Conservation (phyloP, 495 filamentous ascomycete species). For the Lasiosphaeria miniovina region DNA sequence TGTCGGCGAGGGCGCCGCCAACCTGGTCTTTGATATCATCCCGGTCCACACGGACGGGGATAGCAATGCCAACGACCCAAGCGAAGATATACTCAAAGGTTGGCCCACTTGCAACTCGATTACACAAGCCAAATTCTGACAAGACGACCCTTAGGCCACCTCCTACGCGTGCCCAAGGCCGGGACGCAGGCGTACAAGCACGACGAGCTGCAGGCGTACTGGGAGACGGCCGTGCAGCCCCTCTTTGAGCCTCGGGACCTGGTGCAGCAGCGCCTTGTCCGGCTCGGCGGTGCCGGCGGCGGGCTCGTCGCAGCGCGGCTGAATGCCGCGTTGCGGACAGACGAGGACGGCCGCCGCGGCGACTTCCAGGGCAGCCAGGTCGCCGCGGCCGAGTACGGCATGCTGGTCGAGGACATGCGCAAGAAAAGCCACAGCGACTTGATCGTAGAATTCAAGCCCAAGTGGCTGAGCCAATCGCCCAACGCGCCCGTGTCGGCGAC, state of each 20-base stretch:
- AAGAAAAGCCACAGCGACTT: constrained; percentile 37
- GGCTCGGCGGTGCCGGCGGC: constrained; percentile 38
- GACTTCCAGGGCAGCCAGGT: constrained; percentile 57
- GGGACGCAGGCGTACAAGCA: constrained; percentile 53
- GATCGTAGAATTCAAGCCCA: constrained; percentile 84
- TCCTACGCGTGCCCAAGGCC: constrained; percentile 66
- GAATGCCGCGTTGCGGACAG: constrained; percentile 47
- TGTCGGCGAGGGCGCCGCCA: constrained; percentile 65
- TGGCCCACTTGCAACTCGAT: neutral
- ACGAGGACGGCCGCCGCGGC: constrained; percentile 41
- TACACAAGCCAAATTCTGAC: neutral
- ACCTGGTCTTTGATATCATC: constrained; percentile 58
- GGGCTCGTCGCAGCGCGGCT: constrained; percentile 31
- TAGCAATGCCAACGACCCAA: constrained; percentile 5
- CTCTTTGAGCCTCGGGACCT: constrained; percentile 57
- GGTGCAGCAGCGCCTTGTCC: constrained; percentile 57
- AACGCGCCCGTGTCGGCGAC: constrained; percentile 61
- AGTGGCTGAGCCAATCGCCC: constrained; percentile 86
- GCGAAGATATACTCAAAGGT: constrained; percentile 7
- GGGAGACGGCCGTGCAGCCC: constrained; percentile 54
- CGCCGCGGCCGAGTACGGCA: constrained; percentile 59
- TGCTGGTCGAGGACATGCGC: constrained; percentile 81
- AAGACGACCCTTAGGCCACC: constrained; percentile 37
- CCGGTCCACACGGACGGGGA: constrained; percentile 15
- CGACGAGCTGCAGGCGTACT: constrained; percentile 54